These are phyloP conservation scores for Clohesyomyces aquaticus DNA, from an alignment of 495 filamentous ascomycete genomes.

Conservation along the genomic window DNA sequence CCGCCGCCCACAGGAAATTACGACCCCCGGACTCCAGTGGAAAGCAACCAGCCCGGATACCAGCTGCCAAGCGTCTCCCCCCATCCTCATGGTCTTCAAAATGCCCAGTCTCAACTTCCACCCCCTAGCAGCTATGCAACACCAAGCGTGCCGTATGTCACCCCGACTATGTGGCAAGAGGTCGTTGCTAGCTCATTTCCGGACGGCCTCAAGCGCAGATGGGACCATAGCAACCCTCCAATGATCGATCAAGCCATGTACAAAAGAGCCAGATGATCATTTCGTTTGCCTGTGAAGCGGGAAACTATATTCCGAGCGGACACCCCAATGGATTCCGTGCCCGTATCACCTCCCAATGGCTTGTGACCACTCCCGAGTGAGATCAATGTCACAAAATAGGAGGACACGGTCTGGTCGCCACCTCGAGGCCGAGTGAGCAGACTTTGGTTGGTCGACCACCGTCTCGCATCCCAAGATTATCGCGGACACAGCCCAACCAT, in stretches of 20 bases:
- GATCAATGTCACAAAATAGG: background rate
- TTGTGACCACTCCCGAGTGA: background rate
- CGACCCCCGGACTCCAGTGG: conserved; percentile 35
- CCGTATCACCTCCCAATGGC: background rate
- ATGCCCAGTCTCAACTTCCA: conserved; percentile 24
- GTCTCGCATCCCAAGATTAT: background rate
- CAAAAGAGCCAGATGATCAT: conserved; percentile 38
- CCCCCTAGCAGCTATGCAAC: conserved; percentile 34
- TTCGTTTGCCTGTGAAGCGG: background rate
- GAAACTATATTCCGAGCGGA: background rate
- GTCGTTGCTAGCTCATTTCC: conserved; percentile 89
- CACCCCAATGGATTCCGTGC: background rate
- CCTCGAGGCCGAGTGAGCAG: background rate
- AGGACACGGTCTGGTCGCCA: background rate
- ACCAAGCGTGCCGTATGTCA: conserved; percentile 67
- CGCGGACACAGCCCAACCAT: background rate
- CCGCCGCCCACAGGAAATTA: conserved; percentile 47
- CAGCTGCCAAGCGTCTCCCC: conserved; percentile 36
- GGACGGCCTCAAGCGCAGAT: conserved; percentile 73
- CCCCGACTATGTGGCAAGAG: conserved; percentile 95
- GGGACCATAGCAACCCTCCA: conserved; percentile 54
- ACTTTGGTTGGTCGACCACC: background rate
- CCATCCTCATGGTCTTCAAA: conserved; percentile 23
- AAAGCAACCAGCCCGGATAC: conserved; percentile 32
- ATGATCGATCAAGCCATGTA: conserved; percentile 39